Conservation (phyloP, 345 rosid genomes). For the Eucalyptus coolabah region DNA sequence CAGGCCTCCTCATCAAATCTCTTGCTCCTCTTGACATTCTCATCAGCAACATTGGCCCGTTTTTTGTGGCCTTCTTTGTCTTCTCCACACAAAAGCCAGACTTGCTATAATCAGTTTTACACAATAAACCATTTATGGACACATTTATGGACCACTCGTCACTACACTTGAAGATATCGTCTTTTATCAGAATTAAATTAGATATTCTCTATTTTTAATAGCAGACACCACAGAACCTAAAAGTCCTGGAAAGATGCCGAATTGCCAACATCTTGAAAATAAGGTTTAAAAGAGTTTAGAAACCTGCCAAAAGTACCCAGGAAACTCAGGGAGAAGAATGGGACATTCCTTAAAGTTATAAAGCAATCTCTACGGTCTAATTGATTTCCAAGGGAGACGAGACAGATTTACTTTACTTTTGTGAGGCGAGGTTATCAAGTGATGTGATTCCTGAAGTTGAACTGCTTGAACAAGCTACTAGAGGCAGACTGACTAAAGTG, state of each 20-base stretch:
- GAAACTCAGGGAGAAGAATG: neutral
- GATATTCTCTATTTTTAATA: neutral
- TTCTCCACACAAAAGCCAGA: conserved; percentile 16
- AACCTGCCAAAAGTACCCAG: neutral
- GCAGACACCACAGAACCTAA: neutral
- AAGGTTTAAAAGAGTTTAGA: neutral
- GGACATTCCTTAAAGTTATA: neutral
- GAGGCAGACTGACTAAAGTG: neutral
- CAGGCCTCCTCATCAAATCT: conserved; percentile 20
- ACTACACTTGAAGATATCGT: neutral
- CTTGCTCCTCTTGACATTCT: conserved; percentile 28
- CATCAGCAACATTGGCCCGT: conserved; percentile 10
- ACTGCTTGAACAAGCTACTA: neutral
- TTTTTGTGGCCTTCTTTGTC: conserved; percentile 25
- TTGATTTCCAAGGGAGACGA: neutral
- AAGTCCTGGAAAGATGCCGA: neutral
- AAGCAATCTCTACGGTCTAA: neutral
- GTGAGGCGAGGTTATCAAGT: neutral
- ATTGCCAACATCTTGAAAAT: neutral
- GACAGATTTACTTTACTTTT: neutral
- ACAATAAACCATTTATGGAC: neutral
- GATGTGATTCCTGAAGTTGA: neutral
- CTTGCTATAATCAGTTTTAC: neutral
- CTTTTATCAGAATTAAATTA: neutral
- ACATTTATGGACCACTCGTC: neutral